Percentiles rank a stretch among this genome's conserved stretches.
phyloP scores from a whole-genome alignment of 306 rosid genomes.

The Vicia villosa region DNA sequence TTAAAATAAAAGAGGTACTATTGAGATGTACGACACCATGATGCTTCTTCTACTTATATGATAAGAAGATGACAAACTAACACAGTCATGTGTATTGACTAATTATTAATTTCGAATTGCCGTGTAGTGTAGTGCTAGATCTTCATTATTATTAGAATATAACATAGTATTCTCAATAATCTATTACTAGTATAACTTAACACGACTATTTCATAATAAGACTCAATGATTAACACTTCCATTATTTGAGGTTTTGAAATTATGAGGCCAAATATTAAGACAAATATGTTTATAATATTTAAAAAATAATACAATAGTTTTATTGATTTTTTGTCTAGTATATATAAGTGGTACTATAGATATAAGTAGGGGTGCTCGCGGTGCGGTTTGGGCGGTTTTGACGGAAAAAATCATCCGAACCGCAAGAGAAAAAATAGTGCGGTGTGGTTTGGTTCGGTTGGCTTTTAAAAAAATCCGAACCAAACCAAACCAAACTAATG shows the following conservation, averaged over 20 bases:
- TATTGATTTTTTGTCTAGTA: too few relatives aligned
- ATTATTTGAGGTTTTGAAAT: not conserved
- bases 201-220: not conserved
- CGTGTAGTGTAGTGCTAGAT: conserved; percentile 38
- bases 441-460: too few relatives aligned
- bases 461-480: too few relatives aligned
- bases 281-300: too few relatives aligned
- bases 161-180: not conserved
- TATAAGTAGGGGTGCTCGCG: too few relatives aligned
- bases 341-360: too few relatives aligned
- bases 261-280: too few relatives aligned
- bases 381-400: too few relatives aligned
- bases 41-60: conserved; percentile 13
- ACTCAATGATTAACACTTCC: conserved; percentile 30
- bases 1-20: conserved; percentile 1
- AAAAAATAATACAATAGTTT: too few relatives aligned
- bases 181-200: not conserved
- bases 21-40: conserved; percentile 15
- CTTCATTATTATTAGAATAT: not conserved
- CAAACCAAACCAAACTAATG: too few relatives aligned
- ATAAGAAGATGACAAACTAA: conserved; percentile 19
- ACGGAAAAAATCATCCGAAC: too few relatives aligned
- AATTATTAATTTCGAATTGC: conserved; percentile 23
- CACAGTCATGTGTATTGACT: not conserved
- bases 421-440: too few relatives aligned